phyloP scores from a whole-genome alignment of 129 eudicot species.

The Dittrichia graveolens region DNA sequence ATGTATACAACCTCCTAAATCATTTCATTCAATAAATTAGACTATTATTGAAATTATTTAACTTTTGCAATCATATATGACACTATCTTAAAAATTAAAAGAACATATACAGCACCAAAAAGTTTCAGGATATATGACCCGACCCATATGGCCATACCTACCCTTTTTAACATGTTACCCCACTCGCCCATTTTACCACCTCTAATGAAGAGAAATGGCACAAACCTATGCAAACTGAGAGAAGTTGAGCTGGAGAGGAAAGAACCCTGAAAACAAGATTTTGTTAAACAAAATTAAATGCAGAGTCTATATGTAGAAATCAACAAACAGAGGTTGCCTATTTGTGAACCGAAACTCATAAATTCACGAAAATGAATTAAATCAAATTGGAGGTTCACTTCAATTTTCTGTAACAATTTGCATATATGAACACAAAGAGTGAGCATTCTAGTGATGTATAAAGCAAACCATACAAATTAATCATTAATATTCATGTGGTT shows the following conservation, averaged over 20 bases:
- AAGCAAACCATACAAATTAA: background rate
- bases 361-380: background rate
- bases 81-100: background rate
- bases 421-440: background rate
- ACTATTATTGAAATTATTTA: background rate
- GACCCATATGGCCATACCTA: background rate
- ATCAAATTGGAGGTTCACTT: background rate
- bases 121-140: background rate
- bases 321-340: background rate
- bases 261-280: conserved; percentile 41
- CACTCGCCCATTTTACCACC: background rate
- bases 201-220: conserved; percentile 5
- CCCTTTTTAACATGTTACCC: background rate
- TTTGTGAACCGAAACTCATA: background rate
- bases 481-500: background rate
- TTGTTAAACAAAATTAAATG: conserved; percentile 12
- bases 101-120: background rate
- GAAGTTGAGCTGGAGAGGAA: conserved; percentile 35
- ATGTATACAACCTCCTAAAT: background rate
- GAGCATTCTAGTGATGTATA: conserved; percentile 4
- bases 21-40: background rate
- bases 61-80: background rate
- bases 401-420: background rate
- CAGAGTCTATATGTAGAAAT: background rate
- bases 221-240: conserved; percentile 53